These are phyloP conservation scores for Wallacemonas sp. DNA, from an alignment of 208 protist genomes.

Conservation along the genomic window DNA sequence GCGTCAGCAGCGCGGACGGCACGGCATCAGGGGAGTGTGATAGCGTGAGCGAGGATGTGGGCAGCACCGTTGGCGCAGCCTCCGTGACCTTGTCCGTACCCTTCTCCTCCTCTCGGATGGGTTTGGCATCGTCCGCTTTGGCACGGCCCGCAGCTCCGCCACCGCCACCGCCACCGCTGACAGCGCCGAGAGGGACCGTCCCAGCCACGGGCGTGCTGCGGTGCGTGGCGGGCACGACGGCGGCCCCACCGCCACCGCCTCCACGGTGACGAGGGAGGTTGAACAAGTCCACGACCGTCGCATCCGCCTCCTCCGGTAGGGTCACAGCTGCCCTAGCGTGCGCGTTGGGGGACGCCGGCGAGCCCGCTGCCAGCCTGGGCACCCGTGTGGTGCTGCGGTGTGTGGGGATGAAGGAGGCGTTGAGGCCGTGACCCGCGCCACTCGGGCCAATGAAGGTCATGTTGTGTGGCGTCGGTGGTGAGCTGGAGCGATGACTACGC, in stretches of 20 bases:
- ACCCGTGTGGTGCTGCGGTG: background rate
- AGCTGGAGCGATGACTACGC: background rate
- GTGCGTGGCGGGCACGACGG: background rate
- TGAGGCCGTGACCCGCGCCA: background rate
- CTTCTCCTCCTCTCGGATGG: no score
- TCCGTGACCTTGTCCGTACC: no score
- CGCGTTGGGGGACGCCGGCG: background rate
- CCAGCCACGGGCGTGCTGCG: background rate
- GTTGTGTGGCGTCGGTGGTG: conserved; percentile 10
- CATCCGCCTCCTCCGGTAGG: background rate
- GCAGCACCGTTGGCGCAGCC: background rate
- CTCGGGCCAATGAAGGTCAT: conserved; percentile 4
- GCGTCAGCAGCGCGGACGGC: background rate
- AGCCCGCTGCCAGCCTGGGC: background rate
- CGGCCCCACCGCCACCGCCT: background rate
- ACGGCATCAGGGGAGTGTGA: background rate
- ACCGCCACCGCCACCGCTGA: background rate
- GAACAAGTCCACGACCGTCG: background rate
- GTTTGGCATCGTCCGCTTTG: no score
- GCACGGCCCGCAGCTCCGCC: background rate
- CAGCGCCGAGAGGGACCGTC: no score
- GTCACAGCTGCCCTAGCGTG: background rate
- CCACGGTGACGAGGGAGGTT: background rate
- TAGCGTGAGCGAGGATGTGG: background rate
- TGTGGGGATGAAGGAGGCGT: conserved; percentile 11